A percentile compares a stretch with the other conserved stretches of the same genome.
Evolutionary conservation across 1,139 yeast species (phyloP).

Genomic region (Candida sp.): DNA sequence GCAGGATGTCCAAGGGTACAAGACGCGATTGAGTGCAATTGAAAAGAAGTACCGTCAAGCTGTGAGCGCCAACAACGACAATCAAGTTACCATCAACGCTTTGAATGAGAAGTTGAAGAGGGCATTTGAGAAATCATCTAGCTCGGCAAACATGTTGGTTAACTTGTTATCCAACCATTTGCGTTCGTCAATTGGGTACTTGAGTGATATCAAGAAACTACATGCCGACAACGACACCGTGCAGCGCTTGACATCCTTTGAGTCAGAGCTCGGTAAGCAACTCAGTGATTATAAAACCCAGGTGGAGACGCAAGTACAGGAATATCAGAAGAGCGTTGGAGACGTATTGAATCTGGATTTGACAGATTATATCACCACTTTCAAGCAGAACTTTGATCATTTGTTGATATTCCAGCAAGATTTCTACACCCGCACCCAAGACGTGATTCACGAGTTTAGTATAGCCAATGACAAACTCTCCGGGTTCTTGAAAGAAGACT

Average conservation of each 20-base stretch:
- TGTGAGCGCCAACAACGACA: neutral
- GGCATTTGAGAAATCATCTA: slow-evolving; percentile 10
- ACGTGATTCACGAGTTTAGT: slow-evolving; percentile 15
- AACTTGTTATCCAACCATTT: slow-evolving; percentile 12
- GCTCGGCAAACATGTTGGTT: slow-evolving; percentile 10
- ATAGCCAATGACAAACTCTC: slow-evolving; percentile 19
- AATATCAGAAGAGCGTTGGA: slow-evolving; percentile 7
- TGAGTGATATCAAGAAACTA: slow-evolving; percentile 5
- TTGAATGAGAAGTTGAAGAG: slow-evolving; percentile 10
- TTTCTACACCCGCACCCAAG: slow-evolving; percentile 5
- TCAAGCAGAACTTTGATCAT: slow-evolving; percentile 6
- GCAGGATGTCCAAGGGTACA: slow-evolving; percentile 9
- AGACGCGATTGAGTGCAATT: slow-evolving; percentile 1
- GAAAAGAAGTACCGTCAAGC: slow-evolving; percentile 2
- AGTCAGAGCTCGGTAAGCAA: slow-evolving; percentile 6
- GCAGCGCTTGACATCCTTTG: slow-evolving; percentile 3
- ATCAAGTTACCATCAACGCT: slow-evolving; percentile 4
- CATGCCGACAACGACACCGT: neutral
- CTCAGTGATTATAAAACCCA: slow-evolving; percentile 7
- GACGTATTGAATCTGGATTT: slow-evolving; percentile 10
- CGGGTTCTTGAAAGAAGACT: slow-evolving; percentile 18
- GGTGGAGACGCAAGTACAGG: slow-evolving; percentile 4
- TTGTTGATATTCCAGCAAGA: slow-evolving; percentile 9
- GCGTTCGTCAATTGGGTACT: slow-evolving; percentile 8
- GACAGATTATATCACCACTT: slow-evolving; percentile 5